Conservation (phyloP, 192 early-diverging fungal genomes). For the Chytriomyces sp. region DNA sequence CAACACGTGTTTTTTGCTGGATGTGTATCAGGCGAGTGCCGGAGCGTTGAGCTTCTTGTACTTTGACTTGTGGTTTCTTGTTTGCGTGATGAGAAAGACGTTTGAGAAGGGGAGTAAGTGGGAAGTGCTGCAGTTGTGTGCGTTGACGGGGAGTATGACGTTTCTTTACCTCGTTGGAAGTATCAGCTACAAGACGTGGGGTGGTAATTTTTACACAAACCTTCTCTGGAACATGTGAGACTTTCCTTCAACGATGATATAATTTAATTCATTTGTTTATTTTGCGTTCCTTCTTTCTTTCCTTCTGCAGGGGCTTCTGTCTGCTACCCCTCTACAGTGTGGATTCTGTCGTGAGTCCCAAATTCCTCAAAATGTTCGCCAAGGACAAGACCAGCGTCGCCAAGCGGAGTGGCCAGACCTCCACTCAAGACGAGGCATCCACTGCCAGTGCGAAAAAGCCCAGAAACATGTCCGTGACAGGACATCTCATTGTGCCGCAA, state of each 20-base stretch:
- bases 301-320: conserved; percentile 1
- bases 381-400: too few relatives aligned
- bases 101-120: not conserved
- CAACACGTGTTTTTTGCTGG: not conserved
- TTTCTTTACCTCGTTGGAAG: not conserved
- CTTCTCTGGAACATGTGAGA: not conserved
- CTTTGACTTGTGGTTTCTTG: conserved; percentile 1
- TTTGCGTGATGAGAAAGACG: not conserved
- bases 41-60: not conserved
- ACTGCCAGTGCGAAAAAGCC: too few relatives aligned
- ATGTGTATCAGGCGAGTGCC: not conserved
- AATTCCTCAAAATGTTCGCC: not conserved
- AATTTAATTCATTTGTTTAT: not conserved
- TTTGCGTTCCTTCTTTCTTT: not conserved
- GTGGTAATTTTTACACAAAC: conserved; percentile 11
- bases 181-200: conserved; percentile 11
- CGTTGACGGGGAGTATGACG: not conserved
- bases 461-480: too few relatives aligned
- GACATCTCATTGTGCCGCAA: too few relatives aligned
- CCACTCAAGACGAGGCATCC: too few relatives aligned
- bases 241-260: too few relatives aligned
- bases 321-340: not conserved
- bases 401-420: too few relatives aligned
- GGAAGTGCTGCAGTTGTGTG: conserved; percentile 1
- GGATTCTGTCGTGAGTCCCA: not conserved